Evolutionary conservation across 306 rosid species (phyloP), one percentile per base, ranked within the genome.

Genomic region (Pachyrhizus erosus): DNA sequence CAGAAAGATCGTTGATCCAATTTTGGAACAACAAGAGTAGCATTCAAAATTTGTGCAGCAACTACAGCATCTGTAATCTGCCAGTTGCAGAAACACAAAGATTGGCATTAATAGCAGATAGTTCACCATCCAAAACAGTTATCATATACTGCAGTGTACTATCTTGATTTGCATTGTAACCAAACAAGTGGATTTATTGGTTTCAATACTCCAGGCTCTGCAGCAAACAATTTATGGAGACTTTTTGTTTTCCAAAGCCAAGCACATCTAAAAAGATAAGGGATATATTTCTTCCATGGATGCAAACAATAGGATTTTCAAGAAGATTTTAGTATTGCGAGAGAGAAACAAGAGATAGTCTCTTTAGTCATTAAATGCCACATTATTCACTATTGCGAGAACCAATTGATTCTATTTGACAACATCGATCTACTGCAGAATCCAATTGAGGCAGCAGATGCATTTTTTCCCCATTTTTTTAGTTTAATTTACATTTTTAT

Each of bases 41-140:
- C 92, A 92, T 96, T 96, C 87, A 96, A 83, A 83, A 96, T 93
- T 33, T 97, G 94, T 3, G 99, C 99, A 64, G 92, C 98, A 87
- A 92, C 98, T 78, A 96, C 98, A 27, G 98, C 94, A 86, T 96
- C 99, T 82, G 97, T 93, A 64, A 96, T 96, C 99, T 96, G 94
- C 75, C 88, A 89, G 76, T 77, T 69, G 83, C 72, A 55, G 72
- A 76, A 75, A 76, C 51, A 13, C 52, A 87, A 86, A 70, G 76
- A 40, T 82, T 70, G 68, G 17, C 55, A 70, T n/a, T 40, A 80
- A 82, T 33, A 78, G 67, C 46, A 40, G 60, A 68, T 34, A 80
- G 74, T 68, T 67, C 33, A 65, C 71, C 46, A 85, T 70, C 45
- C 71, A 60, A 61, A 69, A 48, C 65, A 77, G 51, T 39, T 60